Evolutionary conservation across 768 basidiomycete genomes (phyloP).

Genomic region (Lenzites betulinus): DNA sequence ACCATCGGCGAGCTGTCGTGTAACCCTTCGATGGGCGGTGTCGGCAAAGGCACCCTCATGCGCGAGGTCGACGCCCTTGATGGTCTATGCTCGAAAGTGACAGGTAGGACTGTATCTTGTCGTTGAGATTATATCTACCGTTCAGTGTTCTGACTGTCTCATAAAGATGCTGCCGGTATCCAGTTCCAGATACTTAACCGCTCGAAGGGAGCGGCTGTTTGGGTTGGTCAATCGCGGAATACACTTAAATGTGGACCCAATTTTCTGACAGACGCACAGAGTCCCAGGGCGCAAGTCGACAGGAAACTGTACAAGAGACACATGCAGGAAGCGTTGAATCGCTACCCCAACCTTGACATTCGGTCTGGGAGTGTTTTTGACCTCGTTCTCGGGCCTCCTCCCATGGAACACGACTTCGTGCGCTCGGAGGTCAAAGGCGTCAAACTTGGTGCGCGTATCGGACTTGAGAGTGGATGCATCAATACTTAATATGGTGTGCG

Average conservation of each 20-base stretch:
- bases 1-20: slow-evolving; percentile 87
- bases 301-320: slow-evolving; percentile 78
- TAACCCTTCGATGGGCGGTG: slow-evolving; percentile 90
- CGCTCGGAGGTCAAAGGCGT: slow-evolving; percentile 48
- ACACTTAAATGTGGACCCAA: neutral
- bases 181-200: slow-evolving; percentile 86
- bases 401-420: slow-evolving; percentile 35
- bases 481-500: neutral
- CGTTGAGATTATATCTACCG: neutral
- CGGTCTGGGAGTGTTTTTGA: slow-evolving; percentile 78
- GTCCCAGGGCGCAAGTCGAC: slow-evolving; percentile 88
- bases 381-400: slow-evolving; percentile 59
- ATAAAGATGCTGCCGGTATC: slow-evolving; percentile 80
- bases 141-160: neutral
- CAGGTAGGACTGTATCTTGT: slow-evolving; percentile 49
- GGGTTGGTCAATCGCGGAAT: slow-evolving; percentile 51
- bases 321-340: slow-evolving; percentile 71
- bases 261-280: slow-evolving; percentile 45
- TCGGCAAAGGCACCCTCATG: slow-evolving; percentile 92
- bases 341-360: slow-evolving; percentile 70
- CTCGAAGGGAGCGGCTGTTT: slow-evolving; percentile 87
- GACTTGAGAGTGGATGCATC: neutral
- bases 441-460: slow-evolving; percentile 51
- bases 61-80: slow-evolving; percentile 90
- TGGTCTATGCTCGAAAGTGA: slow-evolving; percentile 80